phyloP scores from a whole-genome alignment of 1,284 basidiomycete genomes.

The Cutaneotrichosporon dermatis region DNA sequence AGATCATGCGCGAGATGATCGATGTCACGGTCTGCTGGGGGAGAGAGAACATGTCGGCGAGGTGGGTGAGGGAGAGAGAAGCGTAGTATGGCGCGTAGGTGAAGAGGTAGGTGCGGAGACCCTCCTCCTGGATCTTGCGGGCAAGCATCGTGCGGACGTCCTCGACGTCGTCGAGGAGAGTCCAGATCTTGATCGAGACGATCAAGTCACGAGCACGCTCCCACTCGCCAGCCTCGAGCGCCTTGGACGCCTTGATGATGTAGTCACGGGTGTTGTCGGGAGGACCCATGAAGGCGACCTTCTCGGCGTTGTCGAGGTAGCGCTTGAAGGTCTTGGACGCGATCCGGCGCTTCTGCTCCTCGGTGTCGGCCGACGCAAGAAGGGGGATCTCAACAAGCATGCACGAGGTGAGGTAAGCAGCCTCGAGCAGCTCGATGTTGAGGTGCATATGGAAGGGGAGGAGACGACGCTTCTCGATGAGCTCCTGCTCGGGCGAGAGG shows the following conservation, averaged over 20 bases:
- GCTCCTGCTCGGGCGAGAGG: constrained; percentile 90
- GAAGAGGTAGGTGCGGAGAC: constrained; percentile 93
- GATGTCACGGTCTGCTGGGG: constrained; percentile 76
- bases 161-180: constrained; percentile 81
- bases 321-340: constrained; percentile 95
- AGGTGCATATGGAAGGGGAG: constrained; percentile 99
- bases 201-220: constrained; percentile 89
- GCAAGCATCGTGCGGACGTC: constrained; percentile 92
- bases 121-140: constrained; percentile 94
- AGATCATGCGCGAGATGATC: constrained; percentile 97
- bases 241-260: constrained; percentile 98
- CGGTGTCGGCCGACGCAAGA: constrained; percentile 86
- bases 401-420: constrained; percentile 93
- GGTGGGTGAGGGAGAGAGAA: constrained; percentile 78
- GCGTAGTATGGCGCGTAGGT: constrained; percentile 96
- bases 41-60: constrained; percentile 83
- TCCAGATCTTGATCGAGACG: constrained; percentile 96
- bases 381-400: constrained; percentile 98
- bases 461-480: constrained; percentile 89
- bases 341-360: constrained; percentile 84
- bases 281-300: constrained; percentile 96
- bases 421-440: constrained; percentile 95
- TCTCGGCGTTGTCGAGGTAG: constrained; percentile 92
- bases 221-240: constrained; percentile 95
- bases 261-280: constrained; percentile 98